Base-by-base conservation (phyloP, 768 basidiomycete genomes). In the Gymnopilus junonius region DNA sequence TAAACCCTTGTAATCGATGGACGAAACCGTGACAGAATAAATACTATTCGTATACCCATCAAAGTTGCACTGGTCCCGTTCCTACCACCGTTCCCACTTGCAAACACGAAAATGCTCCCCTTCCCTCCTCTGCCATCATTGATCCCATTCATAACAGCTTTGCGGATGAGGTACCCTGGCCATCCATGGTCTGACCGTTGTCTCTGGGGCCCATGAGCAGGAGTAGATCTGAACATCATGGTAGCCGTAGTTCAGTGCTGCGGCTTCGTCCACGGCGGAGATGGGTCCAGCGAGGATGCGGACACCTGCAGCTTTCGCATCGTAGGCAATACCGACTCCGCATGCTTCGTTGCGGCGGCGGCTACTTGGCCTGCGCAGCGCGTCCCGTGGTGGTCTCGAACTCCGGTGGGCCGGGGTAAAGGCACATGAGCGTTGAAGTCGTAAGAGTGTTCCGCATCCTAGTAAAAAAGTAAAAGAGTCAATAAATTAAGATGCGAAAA, bases 1-100 rank as follows among this genome's bases (percentile, higher is more conserved):
- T 25, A 95, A 76, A 15, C 95, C 97, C 71, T 92, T 93, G 73
- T 90, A 88, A 70, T 99, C 97, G 65, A 98, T 83, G 0, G 97
- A 91, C 8, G 93, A 89, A 29, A 99, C 94, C 0, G 97, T 99
- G 43, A 99, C 88, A 6, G 92, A 93, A 77, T 93, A 97, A 62
- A 98, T 96, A 70, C 91, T 93, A 72, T 99, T 99, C 20, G 97
- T 99, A 75, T 99, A 99, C 6, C 97, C 97, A 67, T 99, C 97
- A 73, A 99, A 99, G 74, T 99, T 99, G 81, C 97, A 99, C 74
- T 98, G 96, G 72, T 99, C 97, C 90, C 92, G 46, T 85, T 82
- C 7, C 85, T 83, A 12, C 93, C 97, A 5, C 97, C 97, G 73
- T 99, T 99, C 0, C 97, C 97, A 58, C 93, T 95, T 1, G 97